Conservation (phyloP, 1,284 basidiomycete genomes). For the Tremellales sp. region DNA sequence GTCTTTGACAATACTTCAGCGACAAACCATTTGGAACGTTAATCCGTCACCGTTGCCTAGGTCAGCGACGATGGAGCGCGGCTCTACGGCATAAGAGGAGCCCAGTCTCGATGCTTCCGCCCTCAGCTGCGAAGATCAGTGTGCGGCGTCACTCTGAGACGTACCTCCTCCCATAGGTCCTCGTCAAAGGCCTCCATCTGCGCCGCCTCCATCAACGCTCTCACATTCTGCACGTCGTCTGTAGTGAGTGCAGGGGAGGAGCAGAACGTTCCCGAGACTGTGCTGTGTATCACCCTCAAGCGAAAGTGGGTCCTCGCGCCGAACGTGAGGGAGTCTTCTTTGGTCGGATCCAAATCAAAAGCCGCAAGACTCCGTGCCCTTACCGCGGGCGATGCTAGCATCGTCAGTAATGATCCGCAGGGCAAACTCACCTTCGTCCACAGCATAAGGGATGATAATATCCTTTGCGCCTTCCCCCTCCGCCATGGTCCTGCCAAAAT, state of each 20-base stretch:
- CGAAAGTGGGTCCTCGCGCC: slow-evolving; percentile 30
- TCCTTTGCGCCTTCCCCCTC: slow-evolving; percentile 38
- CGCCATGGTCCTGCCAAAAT: slow-evolving; percentile 28
- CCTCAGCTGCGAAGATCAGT: slow-evolving; percentile 20
- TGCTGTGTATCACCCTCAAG: slow-evolving; percentile 24
- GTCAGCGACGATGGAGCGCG: neutral
- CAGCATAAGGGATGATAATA: slow-evolving; percentile 46
- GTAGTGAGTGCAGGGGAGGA: slow-evolving; percentile 11
- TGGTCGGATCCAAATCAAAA: slow-evolving; percentile 41
- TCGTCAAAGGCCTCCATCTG: slow-evolving; percentile 46
- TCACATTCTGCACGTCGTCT: slow-evolving; percentile 13
- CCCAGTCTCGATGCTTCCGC: slow-evolving; percentile 21
- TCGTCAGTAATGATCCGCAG: neutral
- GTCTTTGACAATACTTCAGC: too few relatives aligned
- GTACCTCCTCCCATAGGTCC: slow-evolving; percentile 44
- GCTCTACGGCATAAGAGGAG: slow-evolving; percentile 32
- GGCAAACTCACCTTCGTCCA: slow-evolving; percentile 40
- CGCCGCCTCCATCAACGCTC: slow-evolving; percentile 31
- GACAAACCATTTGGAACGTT: neutral
- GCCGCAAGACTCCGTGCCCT: slow-evolving; percentile 38
- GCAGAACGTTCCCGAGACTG: slow-evolving; percentile 10
- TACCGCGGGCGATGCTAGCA: slow-evolving; percentile 17
- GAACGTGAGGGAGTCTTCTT: slow-evolving; percentile 32
- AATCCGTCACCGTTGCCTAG: neutral
- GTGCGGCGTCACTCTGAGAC: slow-evolving; percentile 4